These are phyloP conservation scores for Suillus cothurnatus DNA, from an alignment of 768 basidiomycete species.

Conservation along the genomic window DNA sequence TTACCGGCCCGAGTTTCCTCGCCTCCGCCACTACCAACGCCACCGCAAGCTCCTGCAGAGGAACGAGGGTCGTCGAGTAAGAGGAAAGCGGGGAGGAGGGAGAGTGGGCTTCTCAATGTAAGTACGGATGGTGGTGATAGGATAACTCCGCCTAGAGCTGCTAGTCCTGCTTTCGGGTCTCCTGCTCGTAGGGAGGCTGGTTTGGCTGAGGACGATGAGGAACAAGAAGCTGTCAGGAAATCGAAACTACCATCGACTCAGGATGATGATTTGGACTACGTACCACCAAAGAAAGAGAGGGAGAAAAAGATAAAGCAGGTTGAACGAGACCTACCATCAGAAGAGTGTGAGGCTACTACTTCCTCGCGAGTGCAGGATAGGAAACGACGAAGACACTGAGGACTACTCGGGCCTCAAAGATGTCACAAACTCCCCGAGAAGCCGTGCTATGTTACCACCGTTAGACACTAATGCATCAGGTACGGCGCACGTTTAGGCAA, in stretches of 20 bases:
- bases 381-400: constrained; percentile 40
- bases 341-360: constrained; percentile 26
- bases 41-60: constrained; percentile 37
- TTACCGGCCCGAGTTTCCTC: constrained; percentile 46
- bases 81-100: constrained; percentile 34
- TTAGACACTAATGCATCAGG: constrained; percentile 41
- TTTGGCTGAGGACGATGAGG: constrained; percentile 59
- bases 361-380: constrained; percentile 38
- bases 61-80: constrained; percentile 34
- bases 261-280: constrained; percentile 24
- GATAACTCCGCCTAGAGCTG: constrained; percentile 51
- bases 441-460: constrained; percentile 35
- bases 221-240: constrained; percentile 39
- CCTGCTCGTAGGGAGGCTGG: constrained; percentile 57
- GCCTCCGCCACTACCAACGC: constrained; percentile 38
- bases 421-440: constrained; percentile 59
- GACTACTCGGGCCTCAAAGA: constrained; percentile 54
- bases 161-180: constrained; percentile 71
- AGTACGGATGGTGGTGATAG: constrained; percentile 36
- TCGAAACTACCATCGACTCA: constrained; percentile 12
- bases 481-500: constrained; percentile 23
- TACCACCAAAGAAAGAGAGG: constrained; percentile 47
- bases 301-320: constrained; percentile 27
- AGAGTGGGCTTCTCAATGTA: constrained; percentile 58
- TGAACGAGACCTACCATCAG: constrained; percentile 22